Conservation (phyloP, 257 asterid species). For the Solanum piurae region DNA sequence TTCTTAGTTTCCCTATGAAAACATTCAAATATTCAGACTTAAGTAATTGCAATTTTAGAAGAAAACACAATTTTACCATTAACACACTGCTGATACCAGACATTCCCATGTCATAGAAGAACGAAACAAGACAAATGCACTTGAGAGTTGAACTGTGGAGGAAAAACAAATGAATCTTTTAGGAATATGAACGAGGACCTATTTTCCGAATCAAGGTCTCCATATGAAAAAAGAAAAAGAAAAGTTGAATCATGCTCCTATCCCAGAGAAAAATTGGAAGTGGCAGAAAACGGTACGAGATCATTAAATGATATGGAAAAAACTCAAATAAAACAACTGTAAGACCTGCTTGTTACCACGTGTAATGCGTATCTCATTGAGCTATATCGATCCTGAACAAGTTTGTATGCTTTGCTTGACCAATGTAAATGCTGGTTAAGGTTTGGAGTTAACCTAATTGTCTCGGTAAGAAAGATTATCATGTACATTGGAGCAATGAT, state of each 20-base stretch:
- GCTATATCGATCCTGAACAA: conserved; percentile 48
- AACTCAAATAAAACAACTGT: not conserved
- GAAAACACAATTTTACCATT: conserved; percentile 35
- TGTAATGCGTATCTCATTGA: conserved; percentile 71
- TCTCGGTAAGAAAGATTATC: conserved; percentile 58
- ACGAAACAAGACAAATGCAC: conserved; percentile 56
- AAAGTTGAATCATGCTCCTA: not conserved
- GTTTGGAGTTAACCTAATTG: conserved; percentile 30
- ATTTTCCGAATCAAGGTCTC: not conserved
- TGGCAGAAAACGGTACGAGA: not conserved
- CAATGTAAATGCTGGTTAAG: conserved; percentile 20
- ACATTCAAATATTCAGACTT: not conserved
- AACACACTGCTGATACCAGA: conserved; percentile 76
- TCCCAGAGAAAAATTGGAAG: not conserved
- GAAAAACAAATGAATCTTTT: not conserved
- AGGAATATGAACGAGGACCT: not conserved
- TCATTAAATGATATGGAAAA: not conserved
- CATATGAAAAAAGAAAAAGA: not conserved
- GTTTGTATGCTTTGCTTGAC: conserved; percentile 31
- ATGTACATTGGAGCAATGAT: conserved; percentile 57
- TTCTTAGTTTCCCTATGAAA: not conserved
- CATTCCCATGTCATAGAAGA: conserved; percentile 94
- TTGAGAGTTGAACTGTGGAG: conserved; percentile 60
- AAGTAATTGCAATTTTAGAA: not conserved
- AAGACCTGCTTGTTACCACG: conserved; percentile 66